Percentiles rank a stretch among this genome's conserved stretches.
Conservation (phyloP, 202 grass and related monocot genomes). For the Zoysia matrella region DNA sequence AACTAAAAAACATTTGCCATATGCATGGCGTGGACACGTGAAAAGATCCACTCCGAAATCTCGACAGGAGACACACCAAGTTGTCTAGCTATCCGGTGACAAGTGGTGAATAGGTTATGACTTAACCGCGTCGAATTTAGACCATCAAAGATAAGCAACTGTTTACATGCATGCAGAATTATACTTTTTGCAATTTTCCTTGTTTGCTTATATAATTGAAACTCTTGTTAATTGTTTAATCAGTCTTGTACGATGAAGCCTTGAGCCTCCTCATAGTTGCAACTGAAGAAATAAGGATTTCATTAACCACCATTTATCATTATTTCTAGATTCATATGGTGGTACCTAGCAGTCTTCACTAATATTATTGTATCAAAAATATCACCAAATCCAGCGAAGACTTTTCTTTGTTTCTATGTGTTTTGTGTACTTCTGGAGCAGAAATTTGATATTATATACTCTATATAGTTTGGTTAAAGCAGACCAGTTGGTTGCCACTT, state of each 20-base stretch:
- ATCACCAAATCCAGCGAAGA: too few relatives aligned
- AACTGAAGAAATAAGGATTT: neutral
- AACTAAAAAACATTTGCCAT: too few relatives aligned
- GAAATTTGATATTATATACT: too few relatives aligned
- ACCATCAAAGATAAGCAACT: conserved; percentile 12
- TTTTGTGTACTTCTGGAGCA: too few relatives aligned
- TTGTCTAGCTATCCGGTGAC: conserved; percentile 38
- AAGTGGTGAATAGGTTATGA: conserved; percentile 7
- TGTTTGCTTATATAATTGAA: conserved; percentile 7
- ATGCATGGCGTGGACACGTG: conserved; percentile 14
- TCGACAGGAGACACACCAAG: conserved; percentile 37
- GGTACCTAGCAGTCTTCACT: too few relatives aligned
- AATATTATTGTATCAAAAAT: too few relatives aligned
- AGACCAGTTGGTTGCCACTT: too few relatives aligned
- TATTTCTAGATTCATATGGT: too few relatives aligned
- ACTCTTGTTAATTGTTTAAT: neutral
- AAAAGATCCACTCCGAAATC: conserved; percentile 21
- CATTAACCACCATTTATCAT: too few relatives aligned
- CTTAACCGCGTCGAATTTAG: neutral
- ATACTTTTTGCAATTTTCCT: neutral
- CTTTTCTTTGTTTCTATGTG: too few relatives aligned
- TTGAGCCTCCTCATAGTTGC: neutral
- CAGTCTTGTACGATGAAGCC: neutral
- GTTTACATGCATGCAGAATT: conserved; percentile 16
- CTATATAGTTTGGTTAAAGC: too few relatives aligned